phyloP scores from a whole-genome alignment of 2,329 filamentous ascomycete genomes.

The Colletotrichum tofieldiae region DNA sequence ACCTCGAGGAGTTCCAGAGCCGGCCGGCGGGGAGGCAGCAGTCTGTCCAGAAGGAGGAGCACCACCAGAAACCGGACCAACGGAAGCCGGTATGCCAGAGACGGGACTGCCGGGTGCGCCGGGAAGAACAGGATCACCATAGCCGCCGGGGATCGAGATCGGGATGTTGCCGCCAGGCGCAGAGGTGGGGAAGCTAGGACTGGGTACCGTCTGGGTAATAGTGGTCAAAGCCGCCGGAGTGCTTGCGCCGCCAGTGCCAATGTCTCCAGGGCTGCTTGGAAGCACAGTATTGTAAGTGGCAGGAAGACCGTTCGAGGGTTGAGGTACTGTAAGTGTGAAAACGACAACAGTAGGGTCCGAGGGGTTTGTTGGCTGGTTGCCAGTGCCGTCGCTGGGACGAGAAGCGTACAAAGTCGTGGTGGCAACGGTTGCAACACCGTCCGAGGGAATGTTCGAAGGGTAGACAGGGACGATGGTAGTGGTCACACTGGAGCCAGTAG shows the following conservation, averaged over 20 bases:
- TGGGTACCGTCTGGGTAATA: constrained; percentile 11
- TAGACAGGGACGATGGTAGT: not conserved
- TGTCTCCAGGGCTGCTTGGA: not conserved
- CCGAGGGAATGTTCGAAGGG: not conserved
- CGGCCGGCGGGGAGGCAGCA: not conserved
- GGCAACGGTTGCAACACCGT: constrained; percentile 29
- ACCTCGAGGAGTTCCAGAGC: not conserved
- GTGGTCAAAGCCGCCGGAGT: constrained; percentile 23
- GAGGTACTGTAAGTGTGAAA: constrained; percentile 40
- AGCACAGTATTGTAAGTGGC: constrained; percentile 5
- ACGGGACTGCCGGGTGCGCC: constrained; percentile 8
- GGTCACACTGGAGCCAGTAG: constrained; percentile 24
- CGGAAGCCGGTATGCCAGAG: not conserved
- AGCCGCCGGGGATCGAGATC: constrained; percentile 20
- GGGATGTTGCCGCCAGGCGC: not conserved
- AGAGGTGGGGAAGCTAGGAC: not conserved
- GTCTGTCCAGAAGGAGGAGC: not conserved
- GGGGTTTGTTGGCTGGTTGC: constrained; percentile 49
- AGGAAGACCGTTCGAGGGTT: not conserved
- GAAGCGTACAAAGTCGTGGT: constrained; percentile 48
- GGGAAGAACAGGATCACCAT: constrained; percentile 23
- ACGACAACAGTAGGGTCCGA: constrained; percentile 46
- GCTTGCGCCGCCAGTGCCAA: not conserved
- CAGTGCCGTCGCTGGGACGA: constrained; percentile 49
- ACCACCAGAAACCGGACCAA: not conserved